These are phyloP conservation scores for Microbotryum violaceum DNA, from an alignment of 1,284 basidiomycete genomes.

Conservation along the genomic window DNA sequence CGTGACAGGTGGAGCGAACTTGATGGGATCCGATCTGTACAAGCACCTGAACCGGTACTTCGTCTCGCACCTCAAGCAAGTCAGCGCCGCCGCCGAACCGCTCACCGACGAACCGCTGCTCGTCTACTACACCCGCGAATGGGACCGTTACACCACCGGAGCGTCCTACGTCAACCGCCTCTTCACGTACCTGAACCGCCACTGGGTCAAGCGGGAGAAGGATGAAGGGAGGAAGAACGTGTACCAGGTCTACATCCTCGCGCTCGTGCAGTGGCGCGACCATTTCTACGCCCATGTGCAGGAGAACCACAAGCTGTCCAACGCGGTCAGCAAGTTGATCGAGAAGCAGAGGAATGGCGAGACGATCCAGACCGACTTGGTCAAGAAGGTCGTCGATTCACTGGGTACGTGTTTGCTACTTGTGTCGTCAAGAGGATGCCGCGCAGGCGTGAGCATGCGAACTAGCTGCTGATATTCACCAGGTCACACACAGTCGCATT, in stretches of 20 bases:
- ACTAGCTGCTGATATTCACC: background rate
- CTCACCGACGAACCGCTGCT: slow-evolving; percentile 81
- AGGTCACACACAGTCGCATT: slow-evolving; percentile 60
- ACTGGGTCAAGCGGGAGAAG: slow-evolving; percentile 98
- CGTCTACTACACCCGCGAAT: slow-evolving; percentile 83
- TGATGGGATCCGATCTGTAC: slow-evolving; percentile 93
- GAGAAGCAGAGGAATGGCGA: slow-evolving; percentile 92
- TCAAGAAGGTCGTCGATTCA: slow-evolving; percentile 94
- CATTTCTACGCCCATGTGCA: slow-evolving; percentile 87
- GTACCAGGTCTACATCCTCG: slow-evolving; percentile 91
- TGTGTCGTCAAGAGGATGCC: too few relatives aligned
- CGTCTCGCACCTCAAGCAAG: slow-evolving; percentile 61
- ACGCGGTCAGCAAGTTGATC: slow-evolving; percentile 80
- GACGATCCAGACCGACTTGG: slow-evolving; percentile 80
- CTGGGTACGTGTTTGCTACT: slow-evolving; percentile 49
- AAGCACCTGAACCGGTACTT: slow-evolving; percentile 81
- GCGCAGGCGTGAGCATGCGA: too few relatives aligned
- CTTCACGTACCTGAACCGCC: slow-evolving; percentile 94
- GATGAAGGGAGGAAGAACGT: slow-evolving; percentile 95
- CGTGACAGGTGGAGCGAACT: slow-evolving; percentile 69
- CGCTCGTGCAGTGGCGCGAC: slow-evolving; percentile 89
- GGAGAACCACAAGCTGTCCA: slow-evolving; percentile 66
- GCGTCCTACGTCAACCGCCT: slow-evolving; percentile 93
- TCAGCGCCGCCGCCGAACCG: slow-evolving; percentile 63
- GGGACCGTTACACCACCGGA: slow-evolving; percentile 94